Conservation (phyloP, 768 basidiomycete genomes). For the Suillus spraguei region DNA sequence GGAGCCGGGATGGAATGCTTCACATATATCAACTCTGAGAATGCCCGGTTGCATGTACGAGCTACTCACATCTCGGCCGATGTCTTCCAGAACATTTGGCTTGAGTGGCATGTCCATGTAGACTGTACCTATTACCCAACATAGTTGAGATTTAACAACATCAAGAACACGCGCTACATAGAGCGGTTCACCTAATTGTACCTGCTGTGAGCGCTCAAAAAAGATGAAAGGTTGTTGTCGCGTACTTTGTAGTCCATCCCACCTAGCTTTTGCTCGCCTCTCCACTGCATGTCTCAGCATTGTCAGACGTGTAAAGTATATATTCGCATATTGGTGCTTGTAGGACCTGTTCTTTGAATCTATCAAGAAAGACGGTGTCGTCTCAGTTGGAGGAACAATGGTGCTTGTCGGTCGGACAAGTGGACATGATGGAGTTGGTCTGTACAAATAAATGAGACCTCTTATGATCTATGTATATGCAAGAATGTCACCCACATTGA, state of each 20-base stretch:
- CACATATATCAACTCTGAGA: conserved; percentile 14
- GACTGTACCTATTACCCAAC: conserved; percentile 92
- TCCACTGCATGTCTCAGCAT: conserved; percentile 50
- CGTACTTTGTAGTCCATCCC: conserved; percentile 50
- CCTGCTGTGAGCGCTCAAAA: background rate
- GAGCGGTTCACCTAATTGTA: conserved; percentile 58
- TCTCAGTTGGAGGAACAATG: conserved; percentile 30
- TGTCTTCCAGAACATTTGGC: conserved; percentile 95
- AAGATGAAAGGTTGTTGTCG: background rate
- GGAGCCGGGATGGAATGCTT: conserved; percentile 92
- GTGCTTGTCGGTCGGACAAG: conserved; percentile 32
- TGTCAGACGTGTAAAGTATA: conserved; percentile 65
- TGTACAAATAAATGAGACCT: conserved; percentile 15
- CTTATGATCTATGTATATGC: background rate
- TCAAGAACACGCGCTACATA: conserved; percentile 86
- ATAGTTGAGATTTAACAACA: conserved; percentile 80
- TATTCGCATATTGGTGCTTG: conserved; percentile 71
- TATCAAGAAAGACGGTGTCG: conserved; percentile 45
- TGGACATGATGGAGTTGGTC: conserved; percentile 24
- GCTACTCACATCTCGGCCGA: conserved; percentile 83
- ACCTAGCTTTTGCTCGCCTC: conserved; percentile 49
- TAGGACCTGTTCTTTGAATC: conserved; percentile 51
- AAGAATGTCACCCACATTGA: conserved; percentile 13
- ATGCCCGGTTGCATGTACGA: conserved; percentile 2
- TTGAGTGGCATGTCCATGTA: conserved; percentile 99